Conservation (phyloP, 2,329 filamentous ascomycete species). For the Hirsutella minnesotensis region DNA sequence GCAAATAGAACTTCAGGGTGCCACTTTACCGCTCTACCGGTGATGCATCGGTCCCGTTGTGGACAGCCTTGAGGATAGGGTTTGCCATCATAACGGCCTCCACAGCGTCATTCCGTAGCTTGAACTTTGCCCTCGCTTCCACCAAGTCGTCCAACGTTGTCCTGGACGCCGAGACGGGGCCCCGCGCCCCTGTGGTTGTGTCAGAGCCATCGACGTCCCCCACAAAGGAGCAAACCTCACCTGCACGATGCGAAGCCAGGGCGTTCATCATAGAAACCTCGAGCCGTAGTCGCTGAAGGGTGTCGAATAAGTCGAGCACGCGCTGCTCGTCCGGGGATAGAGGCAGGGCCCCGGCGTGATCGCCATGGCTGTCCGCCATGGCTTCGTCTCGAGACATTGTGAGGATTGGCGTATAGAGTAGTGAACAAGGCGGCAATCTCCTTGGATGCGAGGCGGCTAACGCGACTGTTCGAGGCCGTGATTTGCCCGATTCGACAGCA, state of each 20-base stretch:
- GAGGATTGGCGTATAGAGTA: no score
- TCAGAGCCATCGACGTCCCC: background rate
- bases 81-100: conserved; percentile 60
- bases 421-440: no score
- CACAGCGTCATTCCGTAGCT: conserved; percentile 56
- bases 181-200: conserved; percentile 10
- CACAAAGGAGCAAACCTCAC: conserved; percentile 13
- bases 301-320: conserved; percentile 59
- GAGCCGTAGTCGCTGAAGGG: conserved; percentile 57
- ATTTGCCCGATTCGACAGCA: no score
- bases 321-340: conserved; percentile 56
- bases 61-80: conserved; percentile 67
- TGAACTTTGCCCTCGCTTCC: conserved; percentile 57
- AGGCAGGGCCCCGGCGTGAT: conserved; percentile 30
- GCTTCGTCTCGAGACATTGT: conserved; percentile 9
- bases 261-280: conserved; percentile 56
- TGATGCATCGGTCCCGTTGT: conserved; percentile 51
- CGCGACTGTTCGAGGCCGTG: no score
- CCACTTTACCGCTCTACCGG: conserved; percentile 53
- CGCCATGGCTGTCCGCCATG: conserved; percentile 11
- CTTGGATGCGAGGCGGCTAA: background rate
- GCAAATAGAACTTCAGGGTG: no score
- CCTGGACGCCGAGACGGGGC: conserved; percentile 39
- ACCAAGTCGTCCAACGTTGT: conserved; percentile 54
- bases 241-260: conserved; percentile 23